Percentiles rank a stretch among this genome's conserved stretches.
phyloP scores from a whole-genome alignment of 441 rosid species.

The Melastoma candidum region DNA sequence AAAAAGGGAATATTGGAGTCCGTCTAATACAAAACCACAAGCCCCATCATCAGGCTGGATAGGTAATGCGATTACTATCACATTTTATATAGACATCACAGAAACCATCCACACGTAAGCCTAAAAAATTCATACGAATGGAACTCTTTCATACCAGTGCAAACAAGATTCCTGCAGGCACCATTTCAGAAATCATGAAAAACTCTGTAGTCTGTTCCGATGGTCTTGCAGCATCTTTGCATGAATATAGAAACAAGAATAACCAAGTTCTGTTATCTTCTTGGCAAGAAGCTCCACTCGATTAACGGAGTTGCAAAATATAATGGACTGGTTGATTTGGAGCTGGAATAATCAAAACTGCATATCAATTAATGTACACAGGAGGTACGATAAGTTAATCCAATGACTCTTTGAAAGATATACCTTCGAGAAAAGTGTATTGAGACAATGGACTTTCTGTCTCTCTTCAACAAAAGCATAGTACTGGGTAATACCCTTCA shows the following conservation, averaged over 20 bases:
- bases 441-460: too few relatives aligned
- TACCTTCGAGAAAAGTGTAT: slow-evolving; percentile 35
- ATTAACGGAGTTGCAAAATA: slow-evolving; percentile 96
- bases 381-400: background rate
- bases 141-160: slow-evolving; percentile 35
- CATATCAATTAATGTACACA: background rate
- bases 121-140: background rate
- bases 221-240: slow-evolving; percentile 32
- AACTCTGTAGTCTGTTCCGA: too few relatives aligned
- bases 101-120: too few relatives aligned
- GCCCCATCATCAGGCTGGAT: too few relatives aligned
- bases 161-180: too few relatives aligned
- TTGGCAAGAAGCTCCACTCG: slow-evolving; percentile 95
- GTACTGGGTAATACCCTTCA: slow-evolving; percentile 53
- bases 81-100: too few relatives aligned
- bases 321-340: slow-evolving; percentile 97
- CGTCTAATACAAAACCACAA: too few relatives aligned
- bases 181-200: too few relatives aligned
- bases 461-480: too few relatives aligned
- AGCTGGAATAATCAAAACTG: slow-evolving; percentile 40
- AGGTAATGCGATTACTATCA: too few relatives aligned
- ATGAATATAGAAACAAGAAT: slow-evolving; percentile 96
- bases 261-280: slow-evolving; percentile 98
- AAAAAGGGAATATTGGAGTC: too few relatives aligned
- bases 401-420: too few relatives aligned